Base-by-base conservation (phyloP, 176 grass and related monocot genomes). In the Triticum monococcum region DNA sequence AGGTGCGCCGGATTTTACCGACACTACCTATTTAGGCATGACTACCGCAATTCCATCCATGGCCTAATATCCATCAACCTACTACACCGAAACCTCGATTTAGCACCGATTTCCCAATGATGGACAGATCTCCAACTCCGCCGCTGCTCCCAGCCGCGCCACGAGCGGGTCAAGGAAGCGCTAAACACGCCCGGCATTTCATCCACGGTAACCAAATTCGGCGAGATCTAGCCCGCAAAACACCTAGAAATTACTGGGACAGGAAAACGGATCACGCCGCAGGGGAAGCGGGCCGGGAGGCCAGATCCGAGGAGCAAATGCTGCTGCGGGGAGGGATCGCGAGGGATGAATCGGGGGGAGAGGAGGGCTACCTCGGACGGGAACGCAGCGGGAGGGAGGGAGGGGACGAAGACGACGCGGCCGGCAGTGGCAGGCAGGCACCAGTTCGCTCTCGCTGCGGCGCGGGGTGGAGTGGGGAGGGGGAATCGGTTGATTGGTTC, bases 231-330 rank as follows among this genome's bases (percentile, higher is more conserved):
- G 2, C 61, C 24, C 79, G 0, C 1, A 5, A n/a, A 81, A 81
- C 22, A 17, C 14, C 72, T 45, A 75, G 2, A 30, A 48, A 22
- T 22, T 22, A 20, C 56, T 59, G 7, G 17, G 7, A 59, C 7
- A 0, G 56, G 20, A 22, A 59, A 59, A 59, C 56, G 56, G 56
- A 59, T 59, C 18, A 22, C 56, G 56, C 20, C 56, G 56, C 56
- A 22, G 2, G 12, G 68, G 33, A 9, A 2, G 67, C n/a, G 1
- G 68, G 16, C 68, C 33, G 59, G 57, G 35, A 23, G 60, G 16
- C 61, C 79, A 67, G 79, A 81, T 67, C 62, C 79, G 79, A 81
- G 5, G 62, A 40, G 79, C 79, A 6, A 81, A 81, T 67, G 79
- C 79, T 32, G 79, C 38, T 45, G 61, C 62, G 25, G 79, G 17